Base-by-base conservation (phyloP, 208 protist genomes). In the Trypanosoma mega region DNA sequence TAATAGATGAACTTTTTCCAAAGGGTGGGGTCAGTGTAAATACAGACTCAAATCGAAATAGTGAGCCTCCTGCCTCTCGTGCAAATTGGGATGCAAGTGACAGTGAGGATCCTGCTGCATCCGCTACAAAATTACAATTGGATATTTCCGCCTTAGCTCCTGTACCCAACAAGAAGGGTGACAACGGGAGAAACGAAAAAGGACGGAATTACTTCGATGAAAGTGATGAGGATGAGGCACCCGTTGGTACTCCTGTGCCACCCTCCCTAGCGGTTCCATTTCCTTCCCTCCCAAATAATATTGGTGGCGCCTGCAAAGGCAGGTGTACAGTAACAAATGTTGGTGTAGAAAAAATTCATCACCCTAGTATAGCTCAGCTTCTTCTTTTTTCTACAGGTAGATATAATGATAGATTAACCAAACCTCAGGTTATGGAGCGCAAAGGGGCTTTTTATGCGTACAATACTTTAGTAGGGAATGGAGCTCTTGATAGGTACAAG, bases 1-100 rank as follows among this genome's bases (percentile, higher is more conserved):
- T 93, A 27, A 93, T 93, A 39, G 67, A 85, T 0, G 83, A 93
- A 46, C 72, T 93, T 4, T 93, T 90, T 68, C 76, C 85, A 9
- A 74, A 61, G n/a, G 31, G 14, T 1, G 33, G 41, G 0, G 55
- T 16, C 0, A 52, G 21, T n/a, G 14, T 43, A 16, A 7, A 33
- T 8, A n/a, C 33, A 6, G 21, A 7, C 8, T 3, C 29, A 11
- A 4, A 48, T 12, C 44, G 34, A 6, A 2, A 11, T 24, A 18
- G 16, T 20, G 63, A 63, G 31, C 14, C 46, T 11, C 41, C 44
- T 2, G 60, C 58, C 3, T 63, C 68, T 20, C 39, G 51, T 26
- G 37, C 54, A 43, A 33, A 70, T 33, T 70, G 63, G 63, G 52
- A 70, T 37, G 2, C 34, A 16, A 56, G 58, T 48, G 63, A 70